A percentile compares a stretch with the other conserved stretches of the same genome.
phyloP scores from a whole-genome alignment of 2,329 filamentous ascomycete species.

The Aspergillus neoniger region DNA sequence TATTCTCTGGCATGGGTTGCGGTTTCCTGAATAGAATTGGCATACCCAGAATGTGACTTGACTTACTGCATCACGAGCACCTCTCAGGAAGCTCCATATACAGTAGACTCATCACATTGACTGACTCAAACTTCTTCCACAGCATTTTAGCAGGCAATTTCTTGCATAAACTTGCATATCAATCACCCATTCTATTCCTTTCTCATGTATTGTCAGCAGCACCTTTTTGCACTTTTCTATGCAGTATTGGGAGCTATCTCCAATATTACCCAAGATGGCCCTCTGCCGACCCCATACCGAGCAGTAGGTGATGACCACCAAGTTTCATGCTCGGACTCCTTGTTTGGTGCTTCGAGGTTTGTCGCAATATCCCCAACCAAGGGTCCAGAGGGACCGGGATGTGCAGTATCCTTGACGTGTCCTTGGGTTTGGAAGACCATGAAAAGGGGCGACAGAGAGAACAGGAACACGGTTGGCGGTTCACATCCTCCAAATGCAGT shows the following conservation, averaged over 20 bases:
- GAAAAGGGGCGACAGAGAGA: neutral
- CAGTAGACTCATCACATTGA: neutral
- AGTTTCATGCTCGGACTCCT: neutral
- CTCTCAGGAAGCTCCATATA: neutral
- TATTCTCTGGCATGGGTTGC: neutral
- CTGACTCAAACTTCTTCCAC: neutral
- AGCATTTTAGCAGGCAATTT: neutral
- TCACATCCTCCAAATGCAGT: neutral
- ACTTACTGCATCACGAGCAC: neutral
- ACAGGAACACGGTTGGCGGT: neutral
- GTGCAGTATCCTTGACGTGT: neutral
- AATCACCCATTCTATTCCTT: neutral
- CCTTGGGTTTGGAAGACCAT: neutral
- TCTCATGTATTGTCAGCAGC: conserved; percentile 6
- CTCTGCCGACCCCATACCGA: neutral
- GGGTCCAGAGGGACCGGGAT: neutral
- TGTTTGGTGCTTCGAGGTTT: neutral
- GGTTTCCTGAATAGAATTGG: neutral
- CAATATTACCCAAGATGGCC: neutral
- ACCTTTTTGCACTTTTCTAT: neutral
- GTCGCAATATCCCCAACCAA: neutral
- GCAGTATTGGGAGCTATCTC: neutral
- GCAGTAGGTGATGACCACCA: neutral
- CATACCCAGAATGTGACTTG: neutral
- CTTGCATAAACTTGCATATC: neutral